Evolutionary conservation across 805 yeast species (phyloP), one percentile per base, ranked within the genome.

Genomic region (Myxozyma udenii): DNA sequence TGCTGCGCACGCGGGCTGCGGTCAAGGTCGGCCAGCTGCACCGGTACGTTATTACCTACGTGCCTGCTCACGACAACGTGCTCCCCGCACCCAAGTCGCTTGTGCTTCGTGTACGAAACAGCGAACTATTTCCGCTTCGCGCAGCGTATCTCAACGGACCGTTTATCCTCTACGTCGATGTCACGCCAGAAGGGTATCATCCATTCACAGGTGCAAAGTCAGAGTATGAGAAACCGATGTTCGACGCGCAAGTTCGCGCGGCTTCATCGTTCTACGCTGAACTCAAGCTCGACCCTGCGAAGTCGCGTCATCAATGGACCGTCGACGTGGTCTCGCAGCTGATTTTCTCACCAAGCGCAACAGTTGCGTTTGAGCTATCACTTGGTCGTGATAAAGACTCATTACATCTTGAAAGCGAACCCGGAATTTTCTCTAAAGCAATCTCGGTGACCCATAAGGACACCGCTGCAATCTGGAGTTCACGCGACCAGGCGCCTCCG

Each of bases 71-170:
- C 3, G 60, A 62, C 19, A 50, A 43, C 26, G 48, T 55, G 18
- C 18, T 48, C 28, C 54, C 47, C 14, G 38, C 41, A 14, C 60
- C 58, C 14, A 33, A 7, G 26, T 36, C 53, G 21, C 37, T 55
- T 32, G 44, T 32, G 42, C 43, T 41, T 19, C 52, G 46, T 6
- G 46, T 46, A 16, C 48, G 51, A 19, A 57, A 57, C 36, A 55
- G 42, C n/a, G 61, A 57, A 45, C 38, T 40, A 12, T 41, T 56
- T 22, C 60, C 61, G 5, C 40, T 57, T 12, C 69, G 95, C 25
- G 95, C 97, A 0, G 85, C 95, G 1, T 87, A 83, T 62, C 68
- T 93, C 40, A 83, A 90, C 1, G 98, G 98, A 0, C 98, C 98
- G 0, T 91, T 81, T 64, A 74, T 87, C 1, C 69, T 93, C 4